phyloP scores from a whole-genome alignment of 805 yeast genomes.

The Wickerhamomyces mucosus region DNA sequence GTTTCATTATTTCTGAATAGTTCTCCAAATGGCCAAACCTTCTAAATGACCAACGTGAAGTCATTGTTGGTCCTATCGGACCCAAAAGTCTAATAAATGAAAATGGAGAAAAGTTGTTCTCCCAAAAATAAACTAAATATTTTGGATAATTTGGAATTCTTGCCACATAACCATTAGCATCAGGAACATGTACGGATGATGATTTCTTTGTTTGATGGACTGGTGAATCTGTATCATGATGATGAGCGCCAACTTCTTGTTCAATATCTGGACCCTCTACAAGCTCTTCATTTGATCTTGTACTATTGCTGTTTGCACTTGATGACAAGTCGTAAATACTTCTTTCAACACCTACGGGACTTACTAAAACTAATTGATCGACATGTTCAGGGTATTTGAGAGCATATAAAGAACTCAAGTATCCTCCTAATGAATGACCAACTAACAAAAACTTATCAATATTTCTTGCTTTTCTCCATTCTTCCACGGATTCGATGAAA shows the following conservation, averaged over 20 bases:
- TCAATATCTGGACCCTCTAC: conserved; percentile 23
- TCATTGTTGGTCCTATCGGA: conserved; percentile 41
- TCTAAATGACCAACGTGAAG: conserved; percentile 46
- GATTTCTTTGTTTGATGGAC: conserved; percentile 2
- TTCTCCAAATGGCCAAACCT: conserved; percentile 28
- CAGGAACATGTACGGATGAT: conserved; percentile 19
- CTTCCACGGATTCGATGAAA: conserved; percentile 41
- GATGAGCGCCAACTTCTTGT: conserved; percentile 21
- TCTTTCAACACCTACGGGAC: conserved; percentile 70
- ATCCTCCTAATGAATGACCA: conserved; percentile 70
- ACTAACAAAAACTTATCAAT: conserved; percentile 46
- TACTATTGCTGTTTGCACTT: not conserved
- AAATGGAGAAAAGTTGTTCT: conserved; percentile 45
- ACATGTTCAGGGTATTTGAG: conserved; percentile 44
- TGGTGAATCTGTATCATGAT: conserved; percentile 9
- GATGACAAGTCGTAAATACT: conserved; percentile 26
- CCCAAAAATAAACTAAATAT: conserved; percentile 39
- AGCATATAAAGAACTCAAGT: conserved; percentile 51
- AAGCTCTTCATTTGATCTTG: conserved; percentile 1
- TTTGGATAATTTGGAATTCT: conserved; percentile 26
- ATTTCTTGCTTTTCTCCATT: conserved; percentile 41
- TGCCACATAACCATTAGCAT: conserved; percentile 24
- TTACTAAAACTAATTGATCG: conserved; percentile 42
- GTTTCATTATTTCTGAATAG: conserved; percentile 24
- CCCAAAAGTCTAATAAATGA: conserved; percentile 39